A percentile compares a stretch with the other conserved stretches of the same genome.
Conservation (phyloP, 345 rosid genomes). For the Xanthoceras sorbifolium region DNA sequence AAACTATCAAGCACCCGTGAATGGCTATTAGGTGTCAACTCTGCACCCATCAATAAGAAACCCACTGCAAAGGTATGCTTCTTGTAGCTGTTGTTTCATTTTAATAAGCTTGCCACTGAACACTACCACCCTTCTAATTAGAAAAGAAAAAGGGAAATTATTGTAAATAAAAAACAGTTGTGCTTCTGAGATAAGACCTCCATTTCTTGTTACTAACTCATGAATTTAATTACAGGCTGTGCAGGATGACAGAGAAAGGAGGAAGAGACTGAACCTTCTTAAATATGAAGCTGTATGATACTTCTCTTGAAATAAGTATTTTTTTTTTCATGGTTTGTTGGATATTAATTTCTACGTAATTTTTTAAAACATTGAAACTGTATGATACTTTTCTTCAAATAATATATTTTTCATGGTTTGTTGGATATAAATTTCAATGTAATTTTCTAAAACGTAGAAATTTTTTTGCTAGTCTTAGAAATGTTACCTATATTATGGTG, state of each 20-base stretch:
- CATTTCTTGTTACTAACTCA: slow-evolving; percentile 7
- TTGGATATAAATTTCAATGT: neutral
- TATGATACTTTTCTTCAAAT: slow-evolving; percentile 50
- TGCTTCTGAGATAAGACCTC: neutral
- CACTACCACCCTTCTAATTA: neutral
- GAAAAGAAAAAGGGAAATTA: neutral
- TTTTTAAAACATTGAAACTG: slow-evolving; percentile 53
- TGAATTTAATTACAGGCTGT: slow-evolving; percentile 52
- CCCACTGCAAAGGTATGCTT: slow-evolving; percentile 57
- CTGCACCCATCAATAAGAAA: slow-evolving; percentile 83
- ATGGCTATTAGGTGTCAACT: slow-evolving; percentile 66
- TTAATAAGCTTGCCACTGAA: neutral
- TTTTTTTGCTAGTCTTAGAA: neutral
- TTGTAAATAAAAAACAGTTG: neutral
- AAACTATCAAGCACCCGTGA: slow-evolving; percentile 68
- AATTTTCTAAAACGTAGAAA: neutral
- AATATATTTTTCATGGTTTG: slow-evolving; percentile 37
- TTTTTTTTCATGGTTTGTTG: slow-evolving; percentile 36
- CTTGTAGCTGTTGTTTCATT: neutral
- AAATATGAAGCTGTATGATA: slow-evolving; percentile 88
- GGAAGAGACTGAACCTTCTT: slow-evolving; percentile 84
- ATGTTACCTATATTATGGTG: neutral
- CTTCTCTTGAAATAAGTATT: slow-evolving; percentile 35
- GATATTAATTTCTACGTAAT: neutral
- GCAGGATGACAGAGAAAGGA: slow-evolving; percentile 74